phyloP scores from a whole-genome alignment of 108 stramenopile species.

The Bacterosira constricta region DNA sequence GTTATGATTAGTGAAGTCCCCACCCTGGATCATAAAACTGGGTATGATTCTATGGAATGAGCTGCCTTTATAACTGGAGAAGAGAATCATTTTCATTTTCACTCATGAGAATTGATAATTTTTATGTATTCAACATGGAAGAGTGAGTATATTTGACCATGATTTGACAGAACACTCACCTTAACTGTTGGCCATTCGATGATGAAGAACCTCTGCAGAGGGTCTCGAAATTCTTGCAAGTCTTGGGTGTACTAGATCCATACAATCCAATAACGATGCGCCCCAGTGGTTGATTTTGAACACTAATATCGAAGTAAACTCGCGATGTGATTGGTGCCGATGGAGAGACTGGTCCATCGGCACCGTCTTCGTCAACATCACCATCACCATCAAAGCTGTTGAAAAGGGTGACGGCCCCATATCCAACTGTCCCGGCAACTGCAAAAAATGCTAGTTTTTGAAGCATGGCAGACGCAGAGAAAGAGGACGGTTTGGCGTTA shows the following conservation, averaged over 20 bases:
- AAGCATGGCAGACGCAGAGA: slow-evolving; percentile 29
- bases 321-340: slow-evolving; percentile 52
- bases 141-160: no score
- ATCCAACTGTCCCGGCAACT: slow-evolving; percentile 47
- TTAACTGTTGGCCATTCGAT: slow-evolving; percentile 59
- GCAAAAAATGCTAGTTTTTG: slow-evolving; percentile 54
- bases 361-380: not conserved
- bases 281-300: slow-evolving; percentile 74
- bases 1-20: slow-evolving; percentile 94
- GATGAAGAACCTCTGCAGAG: slow-evolving; percentile 67
- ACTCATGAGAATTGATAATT: no score
- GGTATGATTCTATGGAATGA: slow-evolving; percentile 95
- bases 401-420: slow-evolving; percentile 39
- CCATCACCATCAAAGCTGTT: slow-evolving; percentile 29
- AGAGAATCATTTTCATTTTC: slow-evolving; percentile 59
- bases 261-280: slow-evolving; percentile 92
- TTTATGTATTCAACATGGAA: no score
- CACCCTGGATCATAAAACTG: slow-evolving; percentile 89
- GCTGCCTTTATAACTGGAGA: slow-evolving; percentile 76
- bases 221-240: slow-evolving; percentile 86
- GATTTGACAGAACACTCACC: slow-evolving; percentile 47
- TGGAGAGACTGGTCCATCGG: slow-evolving; percentile 18
- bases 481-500: not conserved
- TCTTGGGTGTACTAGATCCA: slow-evolving; percentile 89
- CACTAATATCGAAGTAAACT: slow-evolving; percentile 85